phyloP scores from a whole-genome alignment of 1,284 basidiomycete species.

The Sporisorium iseilematis-ciliati region DNA sequence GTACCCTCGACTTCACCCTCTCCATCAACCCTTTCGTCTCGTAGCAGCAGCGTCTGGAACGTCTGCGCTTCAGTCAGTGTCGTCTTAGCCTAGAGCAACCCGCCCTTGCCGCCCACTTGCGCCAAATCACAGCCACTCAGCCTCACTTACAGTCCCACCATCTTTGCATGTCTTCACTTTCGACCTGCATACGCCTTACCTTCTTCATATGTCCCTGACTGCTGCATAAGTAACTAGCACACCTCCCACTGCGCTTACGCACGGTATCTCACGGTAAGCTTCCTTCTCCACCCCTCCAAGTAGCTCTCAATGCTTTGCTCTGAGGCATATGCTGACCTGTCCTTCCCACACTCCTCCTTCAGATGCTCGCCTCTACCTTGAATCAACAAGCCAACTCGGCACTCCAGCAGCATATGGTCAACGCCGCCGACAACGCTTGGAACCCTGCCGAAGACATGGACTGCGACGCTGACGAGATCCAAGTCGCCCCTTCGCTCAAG shows the following conservation, averaged over 20 bases:
- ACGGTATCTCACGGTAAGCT: constrained; percentile 19
- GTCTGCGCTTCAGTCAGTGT: constrained; percentile 17
- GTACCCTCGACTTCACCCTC: background rate
- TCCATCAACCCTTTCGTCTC: background rate
- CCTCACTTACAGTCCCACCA: background rate
- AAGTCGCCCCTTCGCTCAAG: constrained; percentile 17
- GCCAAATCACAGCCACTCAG: background rate
- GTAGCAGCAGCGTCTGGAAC: constrained; percentile 29
- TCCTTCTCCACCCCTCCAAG: too few relatives aligned
- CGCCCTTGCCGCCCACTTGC: constrained; percentile 1
- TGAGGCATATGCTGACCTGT: constrained; percentile 10
- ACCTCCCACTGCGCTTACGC: constrained; percentile 10
- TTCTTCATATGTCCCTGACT: constrained; percentile 21
- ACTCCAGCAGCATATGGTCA: constrained; percentile 25
- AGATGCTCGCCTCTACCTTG: constrained; percentile 40
- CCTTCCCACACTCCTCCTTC: background rate
- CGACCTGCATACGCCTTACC: background rate
- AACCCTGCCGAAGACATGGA: constrained; percentile 50
- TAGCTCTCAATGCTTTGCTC: too few relatives aligned
- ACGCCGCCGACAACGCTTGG: constrained; percentile 26
- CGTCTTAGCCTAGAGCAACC: background rate
- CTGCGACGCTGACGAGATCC: constrained; percentile 39
- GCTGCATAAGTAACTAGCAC: constrained; percentile 1
- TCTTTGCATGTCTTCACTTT: background rate
- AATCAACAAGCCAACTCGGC: constrained; percentile 13